A percentile compares a stretch with the other conserved stretches of the same genome.
Evolutionary conservation across 495 filamentous ascomycete genomes (phyloP).

Genomic region (Penicillium alfredii): DNA sequence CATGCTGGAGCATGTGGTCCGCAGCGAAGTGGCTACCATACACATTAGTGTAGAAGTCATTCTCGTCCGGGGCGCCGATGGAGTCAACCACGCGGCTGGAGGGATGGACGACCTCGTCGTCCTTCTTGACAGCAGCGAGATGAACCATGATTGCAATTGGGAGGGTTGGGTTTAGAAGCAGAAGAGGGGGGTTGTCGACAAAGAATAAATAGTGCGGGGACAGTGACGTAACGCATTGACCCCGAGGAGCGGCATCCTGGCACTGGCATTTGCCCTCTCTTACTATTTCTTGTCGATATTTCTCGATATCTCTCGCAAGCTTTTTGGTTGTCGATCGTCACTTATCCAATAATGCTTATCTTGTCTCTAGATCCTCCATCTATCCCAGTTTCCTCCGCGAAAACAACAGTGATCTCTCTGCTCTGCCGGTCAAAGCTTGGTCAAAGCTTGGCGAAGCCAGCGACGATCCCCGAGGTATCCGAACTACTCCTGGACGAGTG

Average conservation of each 20-base stretch:
- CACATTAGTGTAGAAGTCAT: slow-evolving; percentile 65
- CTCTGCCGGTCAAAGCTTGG: slow-evolving; percentile 15
- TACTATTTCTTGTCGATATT: too few relatives aligned
- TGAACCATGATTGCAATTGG: slow-evolving; percentile 30
- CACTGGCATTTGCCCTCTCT: too few relatives aligned
- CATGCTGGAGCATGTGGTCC: slow-evolving; percentile 66
- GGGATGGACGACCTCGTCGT: slow-evolving; percentile 21
- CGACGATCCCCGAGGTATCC: slow-evolving; percentile 6
- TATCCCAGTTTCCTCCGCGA: slow-evolving; percentile 3
- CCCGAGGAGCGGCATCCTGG: neutral
- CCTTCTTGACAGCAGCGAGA: slow-evolving; percentile 32
- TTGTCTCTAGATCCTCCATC: neutral
- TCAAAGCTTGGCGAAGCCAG: slow-evolving; percentile 21
- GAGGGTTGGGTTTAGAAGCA: neutral
- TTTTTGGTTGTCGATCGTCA: too few relatives aligned
- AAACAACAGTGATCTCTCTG: neutral
- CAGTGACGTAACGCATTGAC: neutral
- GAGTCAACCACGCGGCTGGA: slow-evolving; percentile 22
- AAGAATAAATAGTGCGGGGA: neutral
- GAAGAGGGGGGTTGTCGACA: neutral
- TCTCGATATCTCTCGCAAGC: too few relatives aligned
- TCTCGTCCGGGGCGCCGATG: slow-evolving; percentile 37
- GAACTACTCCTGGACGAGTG: slow-evolving; percentile 6
- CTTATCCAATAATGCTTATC: too few relatives aligned
- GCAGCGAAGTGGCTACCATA: slow-evolving; percentile 80